A percentile compares a stretch with the other conserved stretches of the same genome.
These are phyloP conservation scores for Dentipellis fragilis DNA, from an alignment of 768 basidiomycete species.

Conservation along the genomic window DNA sequence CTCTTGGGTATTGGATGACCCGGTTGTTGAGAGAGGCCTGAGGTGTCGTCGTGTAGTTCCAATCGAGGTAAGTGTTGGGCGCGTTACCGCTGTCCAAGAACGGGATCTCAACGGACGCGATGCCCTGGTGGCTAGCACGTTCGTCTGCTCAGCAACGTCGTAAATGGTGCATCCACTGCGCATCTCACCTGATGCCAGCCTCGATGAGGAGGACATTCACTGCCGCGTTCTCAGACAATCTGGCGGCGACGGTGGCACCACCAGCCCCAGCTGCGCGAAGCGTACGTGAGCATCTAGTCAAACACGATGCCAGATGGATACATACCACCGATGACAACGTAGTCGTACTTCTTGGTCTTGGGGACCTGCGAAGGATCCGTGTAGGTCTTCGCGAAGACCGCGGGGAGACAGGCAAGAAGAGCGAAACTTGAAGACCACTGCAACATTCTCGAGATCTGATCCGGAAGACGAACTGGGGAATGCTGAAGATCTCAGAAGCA, in stretches of 20 bases:
- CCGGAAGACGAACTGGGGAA: neutral
- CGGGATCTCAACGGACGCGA: neutral
- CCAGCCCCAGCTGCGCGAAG: conserved; percentile 6
- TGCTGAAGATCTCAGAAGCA: neutral
- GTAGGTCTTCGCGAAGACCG: neutral
- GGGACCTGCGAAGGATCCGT: conserved; percentile 1
- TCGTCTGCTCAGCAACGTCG: neutral
- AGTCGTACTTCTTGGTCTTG: neutral
- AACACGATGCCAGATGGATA: neutral
- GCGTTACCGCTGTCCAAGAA: neutral
- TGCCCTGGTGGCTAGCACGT: neutral
- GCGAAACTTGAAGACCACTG: neutral
- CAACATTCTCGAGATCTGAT: neutral
- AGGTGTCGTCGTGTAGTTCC: conserved; percentile 16
- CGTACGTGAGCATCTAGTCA: neutral
- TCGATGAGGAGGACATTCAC: conserved; percentile 12
- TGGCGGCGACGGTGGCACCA: conserved; percentile 11
- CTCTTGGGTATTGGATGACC: conserved; percentile 12
- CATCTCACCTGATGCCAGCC: conserved; percentile 9
- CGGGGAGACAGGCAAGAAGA: neutral
- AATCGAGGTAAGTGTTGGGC: conserved; percentile 6
- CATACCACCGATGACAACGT: conserved; percentile 2
- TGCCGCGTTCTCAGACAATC: conserved; percentile 9
- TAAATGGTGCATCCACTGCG: conserved; percentile 10
- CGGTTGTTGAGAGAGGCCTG: conserved; percentile 8